A percentile compares a stretch with the other conserved stretches of the same genome.
Evolutionary conservation across 2,329 filamentous ascomycete species (phyloP).

Genomic region (Nemania sp.): DNA sequence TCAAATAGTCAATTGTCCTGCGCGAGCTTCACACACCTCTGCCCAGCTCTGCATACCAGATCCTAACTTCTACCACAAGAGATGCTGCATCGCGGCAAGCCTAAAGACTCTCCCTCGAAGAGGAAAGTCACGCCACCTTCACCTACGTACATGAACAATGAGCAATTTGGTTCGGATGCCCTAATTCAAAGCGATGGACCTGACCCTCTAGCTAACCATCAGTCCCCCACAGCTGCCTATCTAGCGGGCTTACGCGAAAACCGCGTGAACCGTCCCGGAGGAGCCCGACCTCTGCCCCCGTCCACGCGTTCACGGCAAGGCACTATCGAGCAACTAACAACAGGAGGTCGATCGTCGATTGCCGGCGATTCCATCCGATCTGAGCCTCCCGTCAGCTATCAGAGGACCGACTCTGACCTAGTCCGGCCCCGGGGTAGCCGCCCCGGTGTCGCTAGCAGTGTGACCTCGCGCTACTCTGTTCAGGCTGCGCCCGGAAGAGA

Average conservation of each 20-base stretch:
- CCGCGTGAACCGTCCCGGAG: slow-evolving; percentile 75
- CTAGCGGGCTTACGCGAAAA: slow-evolving; percentile 77
- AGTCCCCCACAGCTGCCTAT: slow-evolving; percentile 61
- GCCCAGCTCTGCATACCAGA: background rate
- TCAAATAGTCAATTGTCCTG: background rate
- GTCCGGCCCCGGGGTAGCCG: slow-evolving; percentile 51
- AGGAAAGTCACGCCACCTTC: slow-evolving; percentile 71
- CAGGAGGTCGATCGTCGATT: slow-evolving; percentile 49
- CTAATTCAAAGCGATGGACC: slow-evolving; percentile 23
- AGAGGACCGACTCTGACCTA: slow-evolving; percentile 50
- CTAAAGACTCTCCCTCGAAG: slow-evolving; percentile 51
- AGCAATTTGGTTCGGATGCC: slow-evolving; percentile 70
- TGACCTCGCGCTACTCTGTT: slow-evolving; percentile 64
- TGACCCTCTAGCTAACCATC: slow-evolving; percentile 32
- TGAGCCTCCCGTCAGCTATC: slow-evolving; percentile 51
- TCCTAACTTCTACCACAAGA: background rate
- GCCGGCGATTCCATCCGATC: slow-evolving; percentile 50
- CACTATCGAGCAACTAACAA: slow-evolving; percentile 44
- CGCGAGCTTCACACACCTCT: background rate
- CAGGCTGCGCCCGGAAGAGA: slow-evolving; percentile 60
- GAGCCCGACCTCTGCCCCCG: slow-evolving; percentile 72
- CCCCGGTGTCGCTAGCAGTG: slow-evolving; percentile 60
- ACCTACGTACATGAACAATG: slow-evolving; percentile 73
- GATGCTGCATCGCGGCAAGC: slow-evolving; percentile 48
- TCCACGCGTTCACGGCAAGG: slow-evolving; percentile 50